Conservation (phyloP, 1,284 basidiomycete genomes). For the Tranzscheliella williamsii region DNA sequence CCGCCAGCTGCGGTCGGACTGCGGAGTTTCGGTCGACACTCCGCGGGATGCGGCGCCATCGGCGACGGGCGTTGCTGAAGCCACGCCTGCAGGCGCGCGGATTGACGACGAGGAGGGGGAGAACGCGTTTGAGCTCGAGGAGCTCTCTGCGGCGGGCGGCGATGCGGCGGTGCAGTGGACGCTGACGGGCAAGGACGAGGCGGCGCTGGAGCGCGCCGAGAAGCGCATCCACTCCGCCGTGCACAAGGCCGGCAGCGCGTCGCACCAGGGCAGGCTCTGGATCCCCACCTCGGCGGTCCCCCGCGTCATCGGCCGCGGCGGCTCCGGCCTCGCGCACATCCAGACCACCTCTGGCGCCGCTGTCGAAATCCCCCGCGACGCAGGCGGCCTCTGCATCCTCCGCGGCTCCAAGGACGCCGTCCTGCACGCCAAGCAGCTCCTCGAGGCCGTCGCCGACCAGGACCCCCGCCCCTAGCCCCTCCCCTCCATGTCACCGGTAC, state of each 20-base stretch:
- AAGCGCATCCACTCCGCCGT: conserved; percentile 25
- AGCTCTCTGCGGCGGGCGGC: conserved; percentile 10
- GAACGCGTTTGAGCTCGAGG: conserved; percentile 41
- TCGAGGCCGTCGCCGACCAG: conserved; percentile 35
- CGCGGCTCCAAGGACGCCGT: conserved; percentile 47
- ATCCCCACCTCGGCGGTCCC: conserved; percentile 37
- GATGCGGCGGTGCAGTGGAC: conserved; percentile 43
- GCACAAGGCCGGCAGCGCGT: conserved; percentile 25
- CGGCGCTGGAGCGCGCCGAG: conserved; percentile 39
- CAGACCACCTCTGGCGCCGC: conserved; percentile 45
- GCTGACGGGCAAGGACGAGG: conserved; percentile 43
- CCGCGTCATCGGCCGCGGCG: conserved; percentile 46
- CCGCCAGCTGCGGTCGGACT: conserved; percentile 44
- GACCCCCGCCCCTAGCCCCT: no score
- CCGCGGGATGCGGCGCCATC: conserved; percentile 24
- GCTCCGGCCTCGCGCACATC: conserved; percentile 40
- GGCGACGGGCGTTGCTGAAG: conserved; percentile 2
- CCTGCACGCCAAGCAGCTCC: conserved; percentile 43
- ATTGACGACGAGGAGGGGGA: conserved; percentile 27
- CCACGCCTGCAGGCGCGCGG: conserved; percentile 13
- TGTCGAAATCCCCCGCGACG: conserved; percentile 51
- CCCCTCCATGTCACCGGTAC: no score
- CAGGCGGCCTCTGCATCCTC: conserved; percentile 45
- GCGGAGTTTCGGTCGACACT: conserved; percentile 47
- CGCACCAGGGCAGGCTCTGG: conserved; percentile 44